phyloP scores from a whole-genome alignment of 495 filamentous ascomycete genomes.

The Choiromyces venosus region DNA sequence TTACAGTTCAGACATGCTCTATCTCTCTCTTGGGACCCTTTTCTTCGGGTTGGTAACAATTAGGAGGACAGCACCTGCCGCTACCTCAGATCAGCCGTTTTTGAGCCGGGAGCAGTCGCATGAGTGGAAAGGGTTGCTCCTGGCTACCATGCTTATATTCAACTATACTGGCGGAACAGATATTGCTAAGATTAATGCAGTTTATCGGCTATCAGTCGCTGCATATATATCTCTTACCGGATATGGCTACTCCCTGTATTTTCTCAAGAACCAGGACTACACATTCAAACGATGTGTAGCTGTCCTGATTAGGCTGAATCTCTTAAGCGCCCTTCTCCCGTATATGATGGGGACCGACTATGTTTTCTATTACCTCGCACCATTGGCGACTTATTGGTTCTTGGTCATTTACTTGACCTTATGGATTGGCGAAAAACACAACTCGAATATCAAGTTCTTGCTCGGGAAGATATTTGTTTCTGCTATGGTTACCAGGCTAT shows the following conservation, averaged over 20 bases:
- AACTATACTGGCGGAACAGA: conserved; percentile 51
- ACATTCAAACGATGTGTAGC: conserved; percentile 49
- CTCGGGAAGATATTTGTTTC: conserved; percentile 50
- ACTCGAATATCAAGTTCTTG: conserved; percentile 47
- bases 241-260: conserved; percentile 56
- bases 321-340: conserved; percentile 51
- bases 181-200: conserved; percentile 48
- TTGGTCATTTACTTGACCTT: conserved; percentile 53
- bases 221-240: conserved; percentile 59
- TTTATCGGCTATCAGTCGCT: conserved; percentile 57
- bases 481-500: conserved; percentile 44
- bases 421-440: conserved; percentile 43
- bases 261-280: conserved; percentile 53
- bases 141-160: conserved; percentile 54
- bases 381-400: conserved; percentile 59
- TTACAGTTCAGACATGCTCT: conserved; percentile 44
- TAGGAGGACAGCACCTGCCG: conserved; percentile 32
- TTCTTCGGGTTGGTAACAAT: conserved; percentile 45
- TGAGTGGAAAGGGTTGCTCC: conserved; percentile 65
- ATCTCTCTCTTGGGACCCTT: conserved; percentile 41
- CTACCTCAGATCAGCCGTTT: conserved; percentile 39
- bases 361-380: conserved; percentile 56
- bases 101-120: conserved; percentile 54
- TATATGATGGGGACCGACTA: conserved; percentile 57
- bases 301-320: conserved; percentile 54